Base-by-base conservation (phyloP, 1,284 basidiomycete genomes). In the Peniophora sp. region DNA sequence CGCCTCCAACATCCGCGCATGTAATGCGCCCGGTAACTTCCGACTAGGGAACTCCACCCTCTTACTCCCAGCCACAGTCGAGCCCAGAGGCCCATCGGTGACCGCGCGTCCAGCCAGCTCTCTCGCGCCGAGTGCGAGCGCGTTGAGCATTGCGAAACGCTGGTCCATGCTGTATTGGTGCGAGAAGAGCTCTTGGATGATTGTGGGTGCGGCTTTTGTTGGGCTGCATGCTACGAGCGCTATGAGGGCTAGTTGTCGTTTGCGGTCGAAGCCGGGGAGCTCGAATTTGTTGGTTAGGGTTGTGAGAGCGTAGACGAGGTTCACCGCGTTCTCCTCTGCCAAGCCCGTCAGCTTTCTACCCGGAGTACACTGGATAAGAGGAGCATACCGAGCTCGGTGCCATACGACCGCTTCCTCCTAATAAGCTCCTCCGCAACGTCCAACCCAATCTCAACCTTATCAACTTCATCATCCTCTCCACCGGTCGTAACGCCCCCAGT, bases 141-240 rank as follows among this genome's bases (percentile, higher is more conserved):
- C 86, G 49, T 88, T 92, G 27, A 98, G 75, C 62, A 96, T 92
- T 3, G 81, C 79, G 54, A 81, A 85, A 11, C 94, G 83, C 61
- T 98, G 93, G 20, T 83, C 78, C 3, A 81, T 79, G 0, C 93
- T 93, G 65, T 96, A 97, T 58, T 95, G 90, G 47, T 88, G 87
- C 54, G 85, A 84, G 69, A 97, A 98, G 66, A 93, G 92, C 61
- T 97, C 91, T 62, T 97, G 92, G 44, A 88, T 83, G n/a, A 96
- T 72, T 46, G 80, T 97, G 91, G 83, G 87, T 1, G 89, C 84
- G 37, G 87, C 83, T 53, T 83, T 80, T 24, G 69, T 70, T 1
- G 95, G 93, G 54, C 81, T 82, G 50, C 88, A 92, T 1, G 79
- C 78, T 0, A 95, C 82, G 2, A 98, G 72, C 0, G 92, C 92